Conservation (phyloP, 2,329 filamentous ascomycete species). For the Colletotrichum higginsianum region DNA sequence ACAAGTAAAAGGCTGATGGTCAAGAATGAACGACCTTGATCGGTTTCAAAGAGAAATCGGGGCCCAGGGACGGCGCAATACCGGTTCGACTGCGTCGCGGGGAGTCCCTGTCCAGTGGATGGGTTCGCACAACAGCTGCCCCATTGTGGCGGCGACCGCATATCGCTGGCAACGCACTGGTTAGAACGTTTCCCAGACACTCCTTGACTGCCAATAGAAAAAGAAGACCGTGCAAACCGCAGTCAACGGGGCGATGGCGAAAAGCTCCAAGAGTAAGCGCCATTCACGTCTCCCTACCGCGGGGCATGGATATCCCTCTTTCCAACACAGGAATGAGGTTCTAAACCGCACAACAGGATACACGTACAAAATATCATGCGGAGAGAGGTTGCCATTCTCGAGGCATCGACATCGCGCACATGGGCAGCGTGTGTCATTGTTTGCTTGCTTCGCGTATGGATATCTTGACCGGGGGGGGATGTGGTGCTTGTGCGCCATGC, state of each 20-base stretch:
- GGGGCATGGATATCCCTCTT: neutral
- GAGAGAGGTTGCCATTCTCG: neutral
- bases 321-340: neutral
- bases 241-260: slow-evolving; percentile 3
- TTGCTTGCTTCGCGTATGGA: slow-evolving; percentile 32
- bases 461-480: slow-evolving; percentile 2
- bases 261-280: slow-evolving; percentile 13
- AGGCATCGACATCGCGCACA: neutral
- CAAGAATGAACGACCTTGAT: slow-evolving; percentile 3
- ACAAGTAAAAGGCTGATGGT: neutral
- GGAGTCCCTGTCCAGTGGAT: slow-evolving; percentile 5
- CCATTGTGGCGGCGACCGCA: neutral
- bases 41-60: slow-evolving; percentile 29
- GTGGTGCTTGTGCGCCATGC: slow-evolving; percentile 14
- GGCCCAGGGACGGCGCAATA: slow-evolving; percentile 11
- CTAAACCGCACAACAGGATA: neutral
- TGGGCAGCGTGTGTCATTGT: slow-evolving; percentile 18
- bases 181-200: neutral
- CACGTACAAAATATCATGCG: slow-evolving; percentile 9
- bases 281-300: neutral
- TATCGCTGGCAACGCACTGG: neutral
- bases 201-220: neutral
- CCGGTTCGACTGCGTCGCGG: slow-evolving; percentile 1
- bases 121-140: slow-evolving; percentile 19
- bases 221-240: neutral